Evolutionary conservation across 805 yeast species (phyloP), one percentile per base, ranked within the genome.

Genomic region (Yarrowia porcina): DNA sequence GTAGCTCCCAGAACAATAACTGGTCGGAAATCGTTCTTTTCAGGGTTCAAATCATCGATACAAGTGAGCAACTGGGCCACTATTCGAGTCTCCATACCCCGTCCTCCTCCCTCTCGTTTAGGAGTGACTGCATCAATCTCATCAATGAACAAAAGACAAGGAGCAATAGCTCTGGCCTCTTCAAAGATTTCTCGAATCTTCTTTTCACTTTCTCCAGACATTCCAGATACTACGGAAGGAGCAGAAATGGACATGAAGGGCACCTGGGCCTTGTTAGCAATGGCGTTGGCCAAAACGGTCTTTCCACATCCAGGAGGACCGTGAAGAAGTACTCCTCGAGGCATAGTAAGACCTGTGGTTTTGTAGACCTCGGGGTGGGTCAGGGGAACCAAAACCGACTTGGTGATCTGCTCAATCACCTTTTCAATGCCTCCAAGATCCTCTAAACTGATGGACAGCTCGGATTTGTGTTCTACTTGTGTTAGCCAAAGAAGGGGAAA

Each of bases 301-400:
- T 94, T 94, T 73, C 99, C 99, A 78, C 99, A 94, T 15, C 99
- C 99, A 1, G 98, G 99, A 0, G 99, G 99, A 0, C 99, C 99
- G 73, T 92, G 96, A n/a, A 94, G 75, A 30, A 94, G 73, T 0
- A 94, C 89, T 44, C 98, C 98, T 25, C 97, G 80, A 18, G 98
- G 96, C 17, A 97, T 97, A 67, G 90, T 96, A 13, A 92, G 92
- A 25, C 98, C 98, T 0, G 96, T 87, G 8, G 92, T 80, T 23
- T 78, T 67, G 71, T 90, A 94, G 1, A 94, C 89, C 73, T 94
- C 99, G 0, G 98, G 97, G 70, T 94, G 98, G 20, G 89, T 75
- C 32, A 94, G 86, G 0, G 99, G 99, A 77, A 93, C 79, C 1
- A 96, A 97, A 1, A 94, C 88, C 38, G 91, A 78, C 73, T 94